A percentile compares a stretch with the other conserved stretches of the same genome.
Evolutionary conservation across 352 stramenopile genomes (phyloP).

Genomic region (Stramenopiles sp.): DNA sequence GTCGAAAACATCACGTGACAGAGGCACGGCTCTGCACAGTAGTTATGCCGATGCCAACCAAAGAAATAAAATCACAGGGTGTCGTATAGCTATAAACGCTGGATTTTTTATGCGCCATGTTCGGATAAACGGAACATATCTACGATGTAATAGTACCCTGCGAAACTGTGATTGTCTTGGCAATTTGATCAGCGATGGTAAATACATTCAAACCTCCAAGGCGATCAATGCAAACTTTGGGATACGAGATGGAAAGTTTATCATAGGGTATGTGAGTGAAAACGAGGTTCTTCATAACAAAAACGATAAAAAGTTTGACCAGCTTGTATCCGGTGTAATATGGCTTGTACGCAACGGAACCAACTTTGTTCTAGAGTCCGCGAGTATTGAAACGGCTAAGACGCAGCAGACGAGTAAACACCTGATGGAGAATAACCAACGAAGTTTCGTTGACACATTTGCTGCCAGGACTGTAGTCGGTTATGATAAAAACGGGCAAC

Average conservation of each 20-base stretch:
- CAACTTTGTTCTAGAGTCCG: background rate
- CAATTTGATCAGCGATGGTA: background rate
- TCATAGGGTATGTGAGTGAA: background rate
- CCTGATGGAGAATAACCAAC: background rate
- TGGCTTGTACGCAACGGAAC: background rate
- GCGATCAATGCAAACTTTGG: background rate
- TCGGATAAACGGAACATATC: background rate
- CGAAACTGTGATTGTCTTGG: background rate
- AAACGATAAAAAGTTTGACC: background rate
- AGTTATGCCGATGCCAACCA: background rate
- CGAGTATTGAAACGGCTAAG: background rate
- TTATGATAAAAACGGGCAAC: background rate
- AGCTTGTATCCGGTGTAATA: background rate
- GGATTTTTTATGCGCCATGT: background rate
- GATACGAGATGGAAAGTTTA: background rate
- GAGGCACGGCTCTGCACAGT: background rate
- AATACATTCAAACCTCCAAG: background rate
- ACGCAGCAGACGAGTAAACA: background rate
- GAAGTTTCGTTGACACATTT: background rate
- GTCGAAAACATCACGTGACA: background rate
- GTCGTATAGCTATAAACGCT: background rate
- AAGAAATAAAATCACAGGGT: background rate
- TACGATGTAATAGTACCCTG: background rate
- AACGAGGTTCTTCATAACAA: background rate
- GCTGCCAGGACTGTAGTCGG: background rate